Evolutionary conservation across 441 rosid species (phyloP).

Genomic region (Populus hybrid): DNA sequence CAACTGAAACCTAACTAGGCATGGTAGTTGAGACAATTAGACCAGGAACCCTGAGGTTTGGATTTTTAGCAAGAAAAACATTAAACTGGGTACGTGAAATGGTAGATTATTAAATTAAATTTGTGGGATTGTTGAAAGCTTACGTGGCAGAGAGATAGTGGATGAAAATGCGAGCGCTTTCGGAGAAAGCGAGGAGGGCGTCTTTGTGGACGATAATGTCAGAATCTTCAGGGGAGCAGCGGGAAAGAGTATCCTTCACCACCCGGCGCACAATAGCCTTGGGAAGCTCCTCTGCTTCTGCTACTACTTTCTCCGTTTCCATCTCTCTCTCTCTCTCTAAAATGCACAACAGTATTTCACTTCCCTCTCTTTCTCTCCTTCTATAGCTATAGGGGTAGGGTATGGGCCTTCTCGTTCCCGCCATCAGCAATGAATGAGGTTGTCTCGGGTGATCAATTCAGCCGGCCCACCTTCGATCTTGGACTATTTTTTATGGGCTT

Average conservation of each 20-base stretch:
- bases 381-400: background rate
- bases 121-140: slow-evolving; percentile 4
- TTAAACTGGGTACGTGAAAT: background rate
- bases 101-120: background rate
- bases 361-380: background rate
- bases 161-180: slow-evolving; percentile 91
- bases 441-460: background rate
- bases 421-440: background rate
- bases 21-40: background rate
- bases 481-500: background rate
- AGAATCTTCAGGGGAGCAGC: slow-evolving; percentile 60
- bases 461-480: background rate
- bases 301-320: slow-evolving; percentile 54
- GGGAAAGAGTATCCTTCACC: slow-evolving; percentile 80
- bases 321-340: background rate
- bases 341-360: background rate
- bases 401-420: background rate
- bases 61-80: background rate
- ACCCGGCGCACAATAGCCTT: slow-evolving; percentile 80
- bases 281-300: slow-evolving; percentile 78
- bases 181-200: slow-evolving; percentile 79
- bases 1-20: background rate
- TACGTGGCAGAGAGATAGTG: slow-evolving; percentile 95
- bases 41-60: background rate
- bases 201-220: slow-evolving; percentile 75